Base-by-base conservation (phyloP, 2,329 filamentous ascomycete genomes). In the Apiospora malaysiana region DNA sequence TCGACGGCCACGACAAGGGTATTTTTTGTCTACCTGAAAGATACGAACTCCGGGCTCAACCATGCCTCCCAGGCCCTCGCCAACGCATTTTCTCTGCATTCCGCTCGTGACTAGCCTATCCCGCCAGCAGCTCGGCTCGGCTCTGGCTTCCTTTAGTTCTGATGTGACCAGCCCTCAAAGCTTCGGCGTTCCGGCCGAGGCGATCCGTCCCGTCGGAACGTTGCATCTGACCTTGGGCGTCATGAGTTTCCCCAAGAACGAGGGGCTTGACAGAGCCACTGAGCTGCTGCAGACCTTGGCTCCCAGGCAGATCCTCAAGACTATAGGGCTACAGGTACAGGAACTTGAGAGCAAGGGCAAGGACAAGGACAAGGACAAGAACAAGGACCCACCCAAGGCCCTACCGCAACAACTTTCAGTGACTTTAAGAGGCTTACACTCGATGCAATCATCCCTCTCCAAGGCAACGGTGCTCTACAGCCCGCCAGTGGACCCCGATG, bases 151-250 rank as follows among this genome's bases (percentile, higher is more conserved):
- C 8, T 95, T 97, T 78, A 85, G 83, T 71, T 82, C 87, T 40
- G 88, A 91, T 73, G 86, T 92, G 45, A 85, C 84, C 1, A 81
- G 79, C 70, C 75, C 82, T 68, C 77, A 81, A 71, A 80, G 83
- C 73, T 81, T 83, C 72, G 83, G 84, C 7, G 82, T 95, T 12
- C 92, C 93, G 0, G 79, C 84, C 43, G 87, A 87, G 70, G 94
- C 94, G 1, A 83, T 97, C 68, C 86, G 94, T 40, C 94, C 94
- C 0, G 82, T 93, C 0, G 93, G 93, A 0, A 94, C 94, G 0
- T 81, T 98, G 66, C 95, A 98, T 81, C 84, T 97, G 2, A 98
- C 95, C 0, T 85, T 98, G 0, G 95, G 94, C 0, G 93, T 97
- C 1, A 95, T 98, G 92, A 92, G 88, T 74, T 86, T 97, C 12